Evolutionary conservation across 1,284 basidiomycete genomes (phyloP).

Genomic region (Ceratobasidium sp.): DNA sequence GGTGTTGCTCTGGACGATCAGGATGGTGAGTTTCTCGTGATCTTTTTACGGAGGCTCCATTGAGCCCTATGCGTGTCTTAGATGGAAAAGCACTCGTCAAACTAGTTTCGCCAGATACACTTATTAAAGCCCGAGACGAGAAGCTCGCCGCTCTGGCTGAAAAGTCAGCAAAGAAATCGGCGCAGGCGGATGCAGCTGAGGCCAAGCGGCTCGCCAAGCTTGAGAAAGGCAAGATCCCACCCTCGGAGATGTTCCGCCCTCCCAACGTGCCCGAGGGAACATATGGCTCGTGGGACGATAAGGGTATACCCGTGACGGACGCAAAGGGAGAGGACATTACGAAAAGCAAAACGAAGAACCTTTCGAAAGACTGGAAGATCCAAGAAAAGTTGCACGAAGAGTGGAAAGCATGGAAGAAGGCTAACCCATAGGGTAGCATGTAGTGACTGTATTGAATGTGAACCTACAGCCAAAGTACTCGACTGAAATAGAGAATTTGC

Average conservation of each 20-base stretch:
- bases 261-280: conserved; percentile 77
- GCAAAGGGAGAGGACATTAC: conserved; percentile 86
- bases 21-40: conserved; percentile 72
- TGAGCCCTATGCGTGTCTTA: conserved; percentile 54
- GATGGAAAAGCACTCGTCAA: conserved; percentile 97
- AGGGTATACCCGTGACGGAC: conserved; percentile 88
- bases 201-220: conserved; percentile 81
- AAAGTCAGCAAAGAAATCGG: conserved; percentile 86
- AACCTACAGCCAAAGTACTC: too few relatives aligned
- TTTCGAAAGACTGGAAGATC: conserved; percentile 79
- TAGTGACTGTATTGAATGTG: too few relatives aligned
- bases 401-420: conserved; percentile 59
- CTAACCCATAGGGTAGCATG: background rate
- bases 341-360: conserved; percentile 86
- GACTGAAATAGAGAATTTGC: too few relatives aligned
- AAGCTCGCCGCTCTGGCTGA: conserved; percentile 83
- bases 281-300: conserved; percentile 86
- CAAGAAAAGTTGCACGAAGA: conserved; percentile 87
- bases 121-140: conserved; percentile 89
- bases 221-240: conserved; percentile 84
- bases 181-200: conserved; percentile 76
- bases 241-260: conserved; percentile 86
- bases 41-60: background rate
- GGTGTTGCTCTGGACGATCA: conserved; percentile 98
- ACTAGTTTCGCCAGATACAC: conserved; percentile 84